Evolutionary conservation across 2,329 filamentous ascomycete genomes (phyloP).

Genomic region (Penicillium brasilianum): DNA sequence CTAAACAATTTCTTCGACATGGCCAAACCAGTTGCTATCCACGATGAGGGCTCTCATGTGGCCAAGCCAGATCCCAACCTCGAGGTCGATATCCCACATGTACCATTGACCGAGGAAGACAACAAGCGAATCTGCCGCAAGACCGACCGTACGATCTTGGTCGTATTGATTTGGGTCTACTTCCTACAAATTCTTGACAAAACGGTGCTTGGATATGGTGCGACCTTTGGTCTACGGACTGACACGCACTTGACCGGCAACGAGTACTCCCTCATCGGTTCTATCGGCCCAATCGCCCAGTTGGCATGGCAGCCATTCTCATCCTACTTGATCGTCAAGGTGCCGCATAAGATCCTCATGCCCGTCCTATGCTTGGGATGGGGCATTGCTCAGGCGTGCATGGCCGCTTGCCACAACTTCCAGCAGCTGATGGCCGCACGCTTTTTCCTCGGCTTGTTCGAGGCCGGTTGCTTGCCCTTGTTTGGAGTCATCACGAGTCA

Average conservation of each 20-base stretch:
- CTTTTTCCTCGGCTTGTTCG: conserved; percentile 60
- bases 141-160: conserved; percentile 64
- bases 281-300: conserved; percentile 64
- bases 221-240: conserved; percentile 59
- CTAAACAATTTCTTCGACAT: conserved; percentile 14
- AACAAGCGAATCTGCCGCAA: conserved; percentile 64
- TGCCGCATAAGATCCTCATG: conserved; percentile 65
- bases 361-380: conserved; percentile 54
- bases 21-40: conserved; percentile 25
- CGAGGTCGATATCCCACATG: conserved; percentile 27
- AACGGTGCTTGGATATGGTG: conserved; percentile 61
- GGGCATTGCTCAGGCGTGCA: conserved; percentile 55
- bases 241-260: conserved; percentile 59
- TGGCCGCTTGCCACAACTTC: conserved; percentile 56
- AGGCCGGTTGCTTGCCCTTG: conserved; percentile 56
- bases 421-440: conserved; percentile 53
- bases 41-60: conserved; percentile 27
- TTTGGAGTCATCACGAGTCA: conserved; percentile 53
- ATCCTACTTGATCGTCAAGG: conserved; percentile 63
- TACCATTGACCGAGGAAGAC: conserved; percentile 41
- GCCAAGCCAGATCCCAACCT: conserved; percentile 20
- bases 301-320: conserved; percentile 66
- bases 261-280: conserved; percentile 63
- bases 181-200: conserved; percentile 63
- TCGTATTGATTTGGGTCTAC: conserved; percentile 53